Base-by-base conservation (phyloP, 208 protist species). In the Tritrichomonas musculus region DNA sequence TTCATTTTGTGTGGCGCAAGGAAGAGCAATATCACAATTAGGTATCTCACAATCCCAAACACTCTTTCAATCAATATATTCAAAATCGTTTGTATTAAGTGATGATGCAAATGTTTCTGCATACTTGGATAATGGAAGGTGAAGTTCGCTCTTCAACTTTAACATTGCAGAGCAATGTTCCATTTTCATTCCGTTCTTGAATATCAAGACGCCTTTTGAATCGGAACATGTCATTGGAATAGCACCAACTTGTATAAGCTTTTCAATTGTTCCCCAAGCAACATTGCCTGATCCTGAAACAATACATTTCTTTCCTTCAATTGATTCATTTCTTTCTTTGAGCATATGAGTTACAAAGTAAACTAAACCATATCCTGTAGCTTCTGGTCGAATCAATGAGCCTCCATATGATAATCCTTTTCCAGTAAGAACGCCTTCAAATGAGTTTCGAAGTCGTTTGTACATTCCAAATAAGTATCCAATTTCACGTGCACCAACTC, bases 1-100 rank as follows among this genome's bases (percentile, higher is more conserved):
- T 96, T 98, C 97, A 95, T 98, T 98, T 95, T 98, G 97, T 65
- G 97, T 98, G 47, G 97, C 97, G 92, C 97, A 97, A 27, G 97
- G 97, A 47, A 98, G 73, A 9, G 94, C 93, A 80, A 95, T 92
- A 41, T 95, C 94, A 92, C 97, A 97, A n/a, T n/a, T n/a, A 93
- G 96, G 97, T 94, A 98, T 96, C 95, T 96, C 53, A 60, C 53
- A 60, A 22, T 60, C 53, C 53, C 53, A 60, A 60, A 60, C 53
- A 60, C 11, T 22, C 53, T 60, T 60, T 17, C 53, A 5, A 60
- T 60, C 53, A 17, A 60, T 17, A 17, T 60, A 60, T 60, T 5
- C 17, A 60, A 60, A 60, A 22, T 17, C 53, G 17, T 17, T 60
- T 60, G 17, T 22, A 60, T 60, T 60, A 17, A 17, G 53, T n/a